Conservation (phyloP, 2,329 filamentous ascomycete genomes). For the Scortechinia acanthostroma region DNA sequence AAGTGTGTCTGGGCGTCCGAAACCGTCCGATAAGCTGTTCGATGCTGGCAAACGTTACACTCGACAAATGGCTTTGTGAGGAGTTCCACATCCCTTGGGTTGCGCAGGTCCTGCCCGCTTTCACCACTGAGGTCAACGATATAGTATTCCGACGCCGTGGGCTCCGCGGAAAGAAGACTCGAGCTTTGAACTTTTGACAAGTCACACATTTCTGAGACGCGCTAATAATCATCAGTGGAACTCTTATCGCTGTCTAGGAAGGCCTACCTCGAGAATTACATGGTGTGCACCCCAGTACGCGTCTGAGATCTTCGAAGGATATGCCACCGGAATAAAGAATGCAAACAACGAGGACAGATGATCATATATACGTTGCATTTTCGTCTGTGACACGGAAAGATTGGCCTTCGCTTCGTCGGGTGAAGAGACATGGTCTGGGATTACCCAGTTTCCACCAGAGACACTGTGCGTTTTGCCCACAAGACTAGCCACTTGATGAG, state of each 20-base stretch:
- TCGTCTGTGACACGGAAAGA: no score
- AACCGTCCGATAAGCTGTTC: background rate
- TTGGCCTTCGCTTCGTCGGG: no score
- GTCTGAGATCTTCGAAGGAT: background rate
- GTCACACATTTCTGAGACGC: background rate
- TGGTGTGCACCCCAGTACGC: background rate
- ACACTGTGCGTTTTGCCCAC: background rate
- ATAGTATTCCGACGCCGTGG: background rate
- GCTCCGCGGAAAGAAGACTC: no score
- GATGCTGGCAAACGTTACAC: no score
- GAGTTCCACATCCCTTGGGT: background rate
- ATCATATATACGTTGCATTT: no score
- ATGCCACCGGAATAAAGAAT: background rate
- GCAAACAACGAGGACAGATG: background rate
- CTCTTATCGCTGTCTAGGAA: background rate
- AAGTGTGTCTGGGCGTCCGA: background rate
- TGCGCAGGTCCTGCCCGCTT: background rate
- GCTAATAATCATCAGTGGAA: background rate
- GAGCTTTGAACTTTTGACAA: background rate
- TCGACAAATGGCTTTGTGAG: no score
- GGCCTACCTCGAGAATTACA: background rate
- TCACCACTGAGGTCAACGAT: background rate
- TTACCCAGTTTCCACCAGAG: background rate
- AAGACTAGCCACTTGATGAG: background rate
- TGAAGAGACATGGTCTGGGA: no score